Percentiles rank a stretch among this genome's conserved stretches.
phyloP scores from a whole-genome alignment of 257 asterid species.

The Eustoma russellianum region DNA sequence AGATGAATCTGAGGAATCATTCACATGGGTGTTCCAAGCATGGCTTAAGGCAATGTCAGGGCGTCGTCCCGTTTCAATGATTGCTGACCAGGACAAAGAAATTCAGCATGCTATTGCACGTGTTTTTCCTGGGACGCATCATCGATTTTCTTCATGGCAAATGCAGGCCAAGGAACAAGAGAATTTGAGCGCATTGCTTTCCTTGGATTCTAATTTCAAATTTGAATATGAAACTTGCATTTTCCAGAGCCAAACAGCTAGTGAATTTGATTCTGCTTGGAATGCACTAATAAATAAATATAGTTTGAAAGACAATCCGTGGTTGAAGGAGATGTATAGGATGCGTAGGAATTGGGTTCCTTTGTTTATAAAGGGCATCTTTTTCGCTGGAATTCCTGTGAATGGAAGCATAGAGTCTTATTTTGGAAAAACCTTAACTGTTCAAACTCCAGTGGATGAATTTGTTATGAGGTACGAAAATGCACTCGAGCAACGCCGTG shows the following conservation, averaged over 20 bases:
- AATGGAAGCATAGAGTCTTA: constrained; percentile 72
- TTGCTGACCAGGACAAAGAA: constrained; percentile 71
- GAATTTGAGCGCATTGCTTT: constrained; percentile 46
- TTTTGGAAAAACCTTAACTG: constrained; percentile 47
- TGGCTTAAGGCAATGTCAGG: constrained; percentile 83
- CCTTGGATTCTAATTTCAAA: constrained; percentile 69
- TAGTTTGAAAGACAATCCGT: constrained; percentile 44
- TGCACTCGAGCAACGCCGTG: constrained; percentile 64
- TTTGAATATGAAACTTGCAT: constrained; percentile 73
- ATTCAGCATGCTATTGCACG: constrained; percentile 58
- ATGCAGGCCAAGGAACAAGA: constrained; percentile 62
- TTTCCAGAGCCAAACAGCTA: constrained; percentile 58
- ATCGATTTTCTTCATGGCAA: constrained; percentile 79
- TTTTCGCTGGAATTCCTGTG: constrained; percentile 83
- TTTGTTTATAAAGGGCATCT: constrained; percentile 54
- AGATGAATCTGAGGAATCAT: constrained; percentile 85
- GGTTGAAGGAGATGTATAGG: constrained; percentile 80
- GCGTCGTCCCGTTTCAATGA: constrained; percentile 56
- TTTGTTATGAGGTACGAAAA: constrained; percentile 61
- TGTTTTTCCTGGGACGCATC: constrained; percentile 75
- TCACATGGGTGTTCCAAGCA: constrained; percentile 80
- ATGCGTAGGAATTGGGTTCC: constrained; percentile 86
- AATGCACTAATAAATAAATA: constrained; percentile 58
- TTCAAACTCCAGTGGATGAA: constrained; percentile 56
- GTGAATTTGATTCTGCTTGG: constrained; percentile 85